A percentile compares a stretch with the other conserved stretches of the same genome.
These are phyloP conservation scores for Nidularia pulvinata DNA, from an alignment of 768 basidiomycete genomes.

Conservation along the genomic window DNA sequence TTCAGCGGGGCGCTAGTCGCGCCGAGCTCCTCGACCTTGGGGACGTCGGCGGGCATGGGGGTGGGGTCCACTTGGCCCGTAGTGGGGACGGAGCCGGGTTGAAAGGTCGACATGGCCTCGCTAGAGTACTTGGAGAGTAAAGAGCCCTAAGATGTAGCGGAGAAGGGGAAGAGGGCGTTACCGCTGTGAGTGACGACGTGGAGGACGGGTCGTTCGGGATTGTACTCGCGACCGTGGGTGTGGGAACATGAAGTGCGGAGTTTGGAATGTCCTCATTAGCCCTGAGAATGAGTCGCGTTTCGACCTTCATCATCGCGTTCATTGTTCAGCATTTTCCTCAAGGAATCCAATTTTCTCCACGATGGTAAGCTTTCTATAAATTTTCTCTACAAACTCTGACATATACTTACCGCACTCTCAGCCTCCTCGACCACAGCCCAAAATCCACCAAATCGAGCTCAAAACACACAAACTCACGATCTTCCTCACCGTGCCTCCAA, in stretches of 20 bases:
- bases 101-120: slow-evolving; percentile 40
- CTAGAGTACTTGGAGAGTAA: slow-evolving; percentile 1
- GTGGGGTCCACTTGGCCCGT: slow-evolving; percentile 63
- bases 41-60: slow-evolving; percentile 61
- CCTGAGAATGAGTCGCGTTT: background rate
- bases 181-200: background rate
- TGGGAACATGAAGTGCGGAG: slow-evolving; percentile 22
- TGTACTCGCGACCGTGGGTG: slow-evolving; percentile 5
- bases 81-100: slow-evolving; percentile 42
- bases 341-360: slow-evolving; percentile 2
- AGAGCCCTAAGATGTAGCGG: too few relatives aligned
- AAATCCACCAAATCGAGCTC: slow-evolving; percentile 66
- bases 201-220: background rate
- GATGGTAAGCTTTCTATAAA: slow-evolving; percentile 15
- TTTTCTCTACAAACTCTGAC: background rate
- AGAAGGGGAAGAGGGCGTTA: too few relatives aligned
- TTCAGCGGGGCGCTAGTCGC: slow-evolving; percentile 92
- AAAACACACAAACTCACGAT: slow-evolving; percentile 75
- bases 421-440: slow-evolving; percentile 56
- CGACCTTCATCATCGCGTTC: background rate
- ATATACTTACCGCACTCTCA: slow-evolving; percentile 11
- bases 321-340: slow-evolving; percentile 3
- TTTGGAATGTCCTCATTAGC: slow-evolving; percentile 4
- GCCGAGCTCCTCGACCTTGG: slow-evolving; percentile 88
- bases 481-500: slow-evolving; percentile 54